Conservation (phyloP, 2,329 filamentous ascomycete genomes). For the Tolypocladium album region DNA sequence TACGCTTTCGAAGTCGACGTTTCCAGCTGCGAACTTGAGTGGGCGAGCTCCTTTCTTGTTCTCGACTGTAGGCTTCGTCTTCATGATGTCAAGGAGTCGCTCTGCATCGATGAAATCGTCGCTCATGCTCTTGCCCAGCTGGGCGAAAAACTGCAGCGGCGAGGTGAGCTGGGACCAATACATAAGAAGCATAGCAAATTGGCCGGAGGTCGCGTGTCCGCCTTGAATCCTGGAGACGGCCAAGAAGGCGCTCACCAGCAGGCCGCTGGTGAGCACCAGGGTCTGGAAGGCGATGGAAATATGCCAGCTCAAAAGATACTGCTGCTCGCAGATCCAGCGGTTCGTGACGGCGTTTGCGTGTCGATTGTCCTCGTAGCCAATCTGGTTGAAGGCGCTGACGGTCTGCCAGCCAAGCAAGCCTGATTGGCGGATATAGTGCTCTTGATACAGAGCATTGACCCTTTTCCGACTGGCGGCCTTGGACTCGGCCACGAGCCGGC, state of each 20-base stretch:
- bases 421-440: constrained; percentile 43
- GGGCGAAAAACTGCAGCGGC: constrained; percentile 59
- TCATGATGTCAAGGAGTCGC: constrained; percentile 46
- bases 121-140: constrained; percentile 43
- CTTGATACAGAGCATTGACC: constrained; percentile 41
- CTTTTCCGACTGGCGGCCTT: constrained; percentile 38
- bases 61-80: constrained; percentile 42
- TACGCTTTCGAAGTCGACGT: constrained; percentile 44
- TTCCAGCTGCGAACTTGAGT: constrained; percentile 38
- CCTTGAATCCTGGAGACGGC: constrained; percentile 56
- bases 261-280: constrained; percentile 56
- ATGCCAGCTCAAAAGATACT: constrained; percentile 31
- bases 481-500: constrained; percentile 38
- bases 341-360: constrained; percentile 38
- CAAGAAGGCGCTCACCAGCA: constrained; percentile 51
- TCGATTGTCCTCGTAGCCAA: constrained; percentile 43
- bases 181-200: constrained; percentile 60
- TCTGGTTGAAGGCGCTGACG: constrained; percentile 48
- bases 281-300: constrained; percentile 46
- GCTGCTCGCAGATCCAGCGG: constrained; percentile 25
- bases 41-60: constrained; percentile 39
- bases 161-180: constrained; percentile 66
- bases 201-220: constrained; percentile 49
- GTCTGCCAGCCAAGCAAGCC: constrained; percentile 50
- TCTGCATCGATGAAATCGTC: constrained; percentile 48